Evolutionary conservation across 2,329 filamentous ascomycete genomes (phyloP), one percentile per base, ranked within the genome.

Genomic region (Aureobasidium lini): DNA sequence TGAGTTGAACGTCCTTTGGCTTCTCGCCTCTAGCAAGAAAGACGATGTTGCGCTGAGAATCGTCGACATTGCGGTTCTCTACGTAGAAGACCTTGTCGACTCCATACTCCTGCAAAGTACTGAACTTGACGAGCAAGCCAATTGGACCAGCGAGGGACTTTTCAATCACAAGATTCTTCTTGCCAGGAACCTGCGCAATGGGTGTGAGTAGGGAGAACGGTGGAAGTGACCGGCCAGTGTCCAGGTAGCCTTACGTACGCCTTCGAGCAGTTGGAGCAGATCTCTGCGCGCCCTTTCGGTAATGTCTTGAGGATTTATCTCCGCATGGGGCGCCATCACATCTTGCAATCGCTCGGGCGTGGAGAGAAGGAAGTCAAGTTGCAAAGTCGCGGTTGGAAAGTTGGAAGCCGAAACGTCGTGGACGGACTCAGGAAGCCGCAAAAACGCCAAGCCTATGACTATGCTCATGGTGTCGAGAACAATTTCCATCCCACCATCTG

Each of bases 21-120:
- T 90, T 93, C 76, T 97, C 94, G 63, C 91, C 93, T 69, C 92
- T 84, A 16, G 91, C 89, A 66, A 99, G 84, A 76, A 97, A 99
- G 65, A 99, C 84, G 63, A 99, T 85, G 79, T 96, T 99, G 70
- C 89, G 86, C 76, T 97, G 94, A 69, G 88, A 95, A 16, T 90
- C 89, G 74, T 97, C 93, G 73, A 91, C 87, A 75, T 99, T 97
- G 70, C 88, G 84, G 75, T 96, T 97, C 74, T 99, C 94, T 48
- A 99, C 80, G 70, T 96, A 88, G 79, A 97, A 99, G 66, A 96
- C 90, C 74, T 95, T 95, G 74, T 97, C 92, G 66, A 99, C 92
- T 32, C 95, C 95, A 77, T 97, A 96, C 70, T 99, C 94, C 71
- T 97, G 90, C 15, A 96, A 82, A 9, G 89, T 93, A 23, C 93